A percentile compares a stretch with the other conserved stretches of the same genome.
phyloP scores from a whole-genome alignment of 495 filamentous ascomycete species.

The Recurvomyces mirabilis region DNA sequence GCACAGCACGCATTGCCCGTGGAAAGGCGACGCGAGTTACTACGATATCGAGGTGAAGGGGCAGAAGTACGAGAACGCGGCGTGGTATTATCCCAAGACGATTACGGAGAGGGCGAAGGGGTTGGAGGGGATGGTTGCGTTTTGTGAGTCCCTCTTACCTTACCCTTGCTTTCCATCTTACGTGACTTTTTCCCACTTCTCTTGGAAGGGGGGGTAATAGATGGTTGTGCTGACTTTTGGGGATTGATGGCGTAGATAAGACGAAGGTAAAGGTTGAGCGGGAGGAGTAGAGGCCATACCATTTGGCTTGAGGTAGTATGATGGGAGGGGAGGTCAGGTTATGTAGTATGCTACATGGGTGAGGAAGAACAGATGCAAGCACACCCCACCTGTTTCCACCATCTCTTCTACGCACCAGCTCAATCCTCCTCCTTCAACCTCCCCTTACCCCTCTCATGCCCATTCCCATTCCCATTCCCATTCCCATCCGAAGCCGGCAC shows the following conservation, averaged over 20 bases:
- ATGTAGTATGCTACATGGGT: too few relatives aligned
- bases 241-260: constrained; percentile 3
- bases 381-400: too few relatives aligned
- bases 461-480: neutral
- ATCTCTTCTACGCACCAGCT: too few relatives aligned
- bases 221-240: neutral
- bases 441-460: neutral
- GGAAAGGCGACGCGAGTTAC: constrained; percentile 62
- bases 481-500: neutral
- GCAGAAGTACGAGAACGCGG: constrained; percentile 46
- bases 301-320: too few relatives aligned
- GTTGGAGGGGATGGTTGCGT: constrained; percentile 55
- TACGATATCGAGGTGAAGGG: constrained; percentile 44
- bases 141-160: constrained; percentile 43
- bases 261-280: constrained; percentile 1
- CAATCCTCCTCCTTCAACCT: neutral
- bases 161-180: neutral
- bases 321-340: too few relatives aligned
- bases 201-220: neutral
- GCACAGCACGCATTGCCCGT: constrained; percentile 45
- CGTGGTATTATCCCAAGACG: constrained; percentile 56
- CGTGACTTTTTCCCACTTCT: too few relatives aligned
- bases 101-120: constrained; percentile 45
- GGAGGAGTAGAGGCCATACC: too few relatives aligned
- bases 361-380: too few relatives aligned